These are phyloP conservation scores for Nissolia schottii DNA, from an alignment of 306 rosid species.

Conservation along the genomic window DNA sequence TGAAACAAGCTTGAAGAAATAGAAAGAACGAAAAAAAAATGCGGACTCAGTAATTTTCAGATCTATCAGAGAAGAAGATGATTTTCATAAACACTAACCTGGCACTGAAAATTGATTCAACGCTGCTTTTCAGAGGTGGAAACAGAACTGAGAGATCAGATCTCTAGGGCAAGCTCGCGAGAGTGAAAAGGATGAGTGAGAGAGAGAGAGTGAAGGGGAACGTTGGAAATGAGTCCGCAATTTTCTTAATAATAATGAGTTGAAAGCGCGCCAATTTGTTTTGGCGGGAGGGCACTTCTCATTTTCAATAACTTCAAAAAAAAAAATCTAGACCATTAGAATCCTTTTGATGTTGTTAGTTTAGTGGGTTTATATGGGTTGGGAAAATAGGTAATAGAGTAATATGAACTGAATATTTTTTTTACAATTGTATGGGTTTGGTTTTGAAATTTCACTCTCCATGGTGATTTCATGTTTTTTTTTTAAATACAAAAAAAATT, in stretches of 20 bases:
- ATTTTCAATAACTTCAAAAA: too few species aligned
- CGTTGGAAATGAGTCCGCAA: neutral
- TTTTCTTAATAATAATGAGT: neutral
- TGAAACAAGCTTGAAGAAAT: neutral
- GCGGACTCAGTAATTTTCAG: neutral
- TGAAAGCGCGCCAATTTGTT: constrained; percentile 14
- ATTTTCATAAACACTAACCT: neutral
- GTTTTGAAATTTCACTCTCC: too few species aligned
- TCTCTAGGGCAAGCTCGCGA: constrained; percentile 6
- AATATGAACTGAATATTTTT: too few species aligned
- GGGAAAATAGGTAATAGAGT: too few species aligned
- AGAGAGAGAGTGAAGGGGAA: neutral
- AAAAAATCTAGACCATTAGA: too few species aligned
- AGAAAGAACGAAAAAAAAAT: neutral
- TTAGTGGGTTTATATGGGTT: too few species aligned
- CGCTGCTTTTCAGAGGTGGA: neutral
- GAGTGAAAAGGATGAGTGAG: neutral
- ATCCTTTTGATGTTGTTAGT: too few species aligned
- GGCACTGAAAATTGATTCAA: neutral
- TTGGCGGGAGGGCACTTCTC: constrained; percentile 6
- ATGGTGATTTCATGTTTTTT: too few species aligned
- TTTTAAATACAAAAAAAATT: too few species aligned
- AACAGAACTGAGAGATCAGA: constrained; percentile 24
- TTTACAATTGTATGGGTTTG: too few species aligned
- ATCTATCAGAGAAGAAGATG: constrained; percentile 2